Percentiles rank a stretch among this genome's conserved stretches.
Conservation (phyloP, 768 basidiomycete species). For the Collybia mongolica region DNA sequence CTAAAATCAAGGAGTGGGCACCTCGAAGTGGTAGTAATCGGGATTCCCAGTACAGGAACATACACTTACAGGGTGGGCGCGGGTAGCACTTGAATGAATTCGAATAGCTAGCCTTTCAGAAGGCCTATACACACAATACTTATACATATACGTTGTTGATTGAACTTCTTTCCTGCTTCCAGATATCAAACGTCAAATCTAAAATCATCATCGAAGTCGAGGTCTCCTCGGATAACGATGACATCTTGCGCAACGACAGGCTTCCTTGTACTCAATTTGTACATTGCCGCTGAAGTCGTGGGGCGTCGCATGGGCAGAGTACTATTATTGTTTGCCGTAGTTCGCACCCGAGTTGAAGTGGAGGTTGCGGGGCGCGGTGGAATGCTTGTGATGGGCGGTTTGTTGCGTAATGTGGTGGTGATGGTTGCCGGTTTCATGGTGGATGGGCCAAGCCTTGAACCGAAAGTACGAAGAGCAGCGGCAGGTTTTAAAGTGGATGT, state of each 20-base stretch:
- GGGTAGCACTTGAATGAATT: too few relatives aligned
- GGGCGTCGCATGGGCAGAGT: slow-evolving; percentile 5
- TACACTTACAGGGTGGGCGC: too few relatives aligned
- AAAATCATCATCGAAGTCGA: not conserved
- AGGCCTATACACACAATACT: too few relatives aligned
- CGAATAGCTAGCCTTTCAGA: too few relatives aligned
- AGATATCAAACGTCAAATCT: slow-evolving; percentile 5
- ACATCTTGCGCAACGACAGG: not conserved
- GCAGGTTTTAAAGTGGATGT: too few relatives aligned
- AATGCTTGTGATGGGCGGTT: not conserved
- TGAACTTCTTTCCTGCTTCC: not conserved
- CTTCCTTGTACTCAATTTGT: not conserved
- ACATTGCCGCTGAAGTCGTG: slow-evolving; percentile 9
- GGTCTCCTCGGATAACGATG: not conserved
- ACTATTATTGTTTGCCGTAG: not conserved
- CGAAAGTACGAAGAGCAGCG: too few relatives aligned
- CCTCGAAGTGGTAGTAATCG: too few relatives aligned
- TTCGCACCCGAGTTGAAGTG: slow-evolving; percentile 3
- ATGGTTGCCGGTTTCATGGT: not conserved
- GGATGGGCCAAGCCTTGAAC: not conserved
- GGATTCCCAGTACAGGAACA: too few relatives aligned
- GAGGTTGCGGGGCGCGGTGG: slow-evolving; percentile 6
- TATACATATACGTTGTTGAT: not conserved
- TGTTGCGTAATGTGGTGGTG: not conserved
- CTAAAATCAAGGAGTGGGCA: too few relatives aligned